These are phyloP conservation scores for Leishmania amazonensis DNA, from an alignment of 208 protist species.

Conservation along the genomic window DNA sequence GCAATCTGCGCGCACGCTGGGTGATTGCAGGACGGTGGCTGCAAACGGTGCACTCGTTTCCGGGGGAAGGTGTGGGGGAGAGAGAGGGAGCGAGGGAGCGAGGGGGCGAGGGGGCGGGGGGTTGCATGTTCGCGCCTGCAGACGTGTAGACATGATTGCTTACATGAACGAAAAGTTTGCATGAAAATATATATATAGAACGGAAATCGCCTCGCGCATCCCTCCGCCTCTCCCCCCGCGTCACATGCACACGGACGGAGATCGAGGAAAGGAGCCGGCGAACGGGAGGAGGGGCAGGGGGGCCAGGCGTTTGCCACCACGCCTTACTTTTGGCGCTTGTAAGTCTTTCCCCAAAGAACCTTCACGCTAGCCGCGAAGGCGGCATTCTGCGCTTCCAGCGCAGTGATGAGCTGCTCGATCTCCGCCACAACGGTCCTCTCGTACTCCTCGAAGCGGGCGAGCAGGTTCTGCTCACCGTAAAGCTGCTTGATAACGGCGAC, in stretches of 20 bases:
- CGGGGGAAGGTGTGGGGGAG: not conserved
- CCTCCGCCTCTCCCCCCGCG: not conserved
- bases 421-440: constrained; percentile 70
- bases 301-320: not conserved
- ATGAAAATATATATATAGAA: constrained; percentile 23
- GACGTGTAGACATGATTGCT: not conserved
- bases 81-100: not conserved
- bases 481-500: constrained; percentile 91
- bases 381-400: constrained; percentile 35
- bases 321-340: constrained; percentile 82
- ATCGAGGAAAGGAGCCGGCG: not conserved
- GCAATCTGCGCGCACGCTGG: not conserved
- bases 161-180: not conserved
- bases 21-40: not conserved
- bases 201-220: constrained; percentile 2
- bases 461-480: constrained; percentile 80
- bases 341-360: constrained; percentile 86
- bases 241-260: not conserved
- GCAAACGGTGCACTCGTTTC: not conserved
- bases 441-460: constrained; percentile 76
- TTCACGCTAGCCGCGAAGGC: constrained; percentile 68
- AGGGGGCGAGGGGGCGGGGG: not conserved
- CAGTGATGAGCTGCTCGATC: constrained; percentile 53
- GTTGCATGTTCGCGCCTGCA: not conserved
- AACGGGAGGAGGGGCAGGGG: not conserved